These are phyloP conservation scores for Chaetomiaceae sp. DNA, from an alignment of 2,329 filamentous ascomycete species.

Conservation along the genomic window DNA sequence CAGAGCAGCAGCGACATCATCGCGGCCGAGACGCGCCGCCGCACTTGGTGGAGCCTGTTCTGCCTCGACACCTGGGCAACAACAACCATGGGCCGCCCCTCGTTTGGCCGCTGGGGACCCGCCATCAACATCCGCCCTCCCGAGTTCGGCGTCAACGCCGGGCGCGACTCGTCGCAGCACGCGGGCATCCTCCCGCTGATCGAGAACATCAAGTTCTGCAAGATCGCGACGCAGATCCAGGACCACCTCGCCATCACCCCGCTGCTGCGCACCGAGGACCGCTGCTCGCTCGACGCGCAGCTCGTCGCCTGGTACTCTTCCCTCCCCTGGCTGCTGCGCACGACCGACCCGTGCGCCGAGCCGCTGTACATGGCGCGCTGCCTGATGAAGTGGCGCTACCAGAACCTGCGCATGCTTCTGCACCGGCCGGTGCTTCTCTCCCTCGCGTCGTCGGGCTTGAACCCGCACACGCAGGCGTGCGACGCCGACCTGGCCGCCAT, in stretches of 20 bases:
- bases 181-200: slow-evolving; percentile 65
- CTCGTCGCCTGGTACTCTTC: slow-evolving; percentile 68
- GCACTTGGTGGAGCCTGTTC: slow-evolving; percentile 72
- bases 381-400: slow-evolving; percentile 79
- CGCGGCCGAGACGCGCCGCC: slow-evolving; percentile 56
- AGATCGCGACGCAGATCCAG: slow-evolving; percentile 72
- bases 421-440: slow-evolving; percentile 68
- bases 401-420: slow-evolving; percentile 71
- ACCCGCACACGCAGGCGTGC: slow-evolving; percentile 39
- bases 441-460: slow-evolving; percentile 51
- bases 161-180: slow-evolving; percentile 51
- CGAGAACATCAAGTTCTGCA: slow-evolving; percentile 75
- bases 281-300: slow-evolving; percentile 60
- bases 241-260: slow-evolving; percentile 68
- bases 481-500: slow-evolving; percentile 64
- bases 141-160: slow-evolving; percentile 45
- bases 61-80: slow-evolving; percentile 71
- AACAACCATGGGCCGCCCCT: slow-evolving; percentile 65
- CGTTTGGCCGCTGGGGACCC: slow-evolving; percentile 61
- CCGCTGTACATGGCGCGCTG: slow-evolving; percentile 64
- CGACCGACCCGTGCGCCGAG: slow-evolving; percentile 63
- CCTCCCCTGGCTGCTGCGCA: slow-evolving; percentile 60
- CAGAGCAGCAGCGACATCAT: slow-evolving; percentile 43
- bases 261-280: slow-evolving; percentile 61
- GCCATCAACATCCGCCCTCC: slow-evolving; percentile 63